Percentiles rank a stretch among this genome's conserved stretches.
These are phyloP conservation scores for Aureobasidium sp. DNA, from an alignment of 2,329 filamentous ascomycete genomes.

Conservation along the genomic window DNA sequence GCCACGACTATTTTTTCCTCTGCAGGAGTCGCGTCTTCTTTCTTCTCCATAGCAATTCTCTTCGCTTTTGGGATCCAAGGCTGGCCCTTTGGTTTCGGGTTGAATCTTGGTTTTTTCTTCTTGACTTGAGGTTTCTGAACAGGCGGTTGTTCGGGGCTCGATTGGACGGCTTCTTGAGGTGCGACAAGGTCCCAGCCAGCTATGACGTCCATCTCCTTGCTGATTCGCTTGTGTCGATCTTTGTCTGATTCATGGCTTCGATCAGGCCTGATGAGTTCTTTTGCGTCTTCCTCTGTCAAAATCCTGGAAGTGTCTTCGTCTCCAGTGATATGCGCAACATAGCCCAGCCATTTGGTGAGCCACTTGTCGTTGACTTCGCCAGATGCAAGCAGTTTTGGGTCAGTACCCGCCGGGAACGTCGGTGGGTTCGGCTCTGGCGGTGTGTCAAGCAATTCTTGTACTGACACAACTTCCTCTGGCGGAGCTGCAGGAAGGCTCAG, in stretches of 20 bases:
- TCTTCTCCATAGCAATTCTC: background rate
- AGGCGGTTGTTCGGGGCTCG: background rate
- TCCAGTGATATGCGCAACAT: constrained; percentile 4
- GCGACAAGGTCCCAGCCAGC: background rate
- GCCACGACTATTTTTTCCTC: no score
- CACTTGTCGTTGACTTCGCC: constrained; percentile 9
- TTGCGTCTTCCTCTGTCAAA: background rate
- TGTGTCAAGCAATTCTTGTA: background rate
- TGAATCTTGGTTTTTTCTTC: constrained; percentile 11
- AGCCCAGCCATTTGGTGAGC: constrained; percentile 2
- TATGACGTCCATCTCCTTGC: background rate
- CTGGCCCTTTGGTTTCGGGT: constrained; percentile 1
- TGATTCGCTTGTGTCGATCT: constrained; percentile 2
- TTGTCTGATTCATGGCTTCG: background rate
- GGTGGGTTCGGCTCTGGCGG: constrained; percentile 4
- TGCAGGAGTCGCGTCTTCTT: background rate
- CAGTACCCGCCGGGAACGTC: background rate
- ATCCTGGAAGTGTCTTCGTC: constrained; percentile 10
- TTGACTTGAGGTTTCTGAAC: background rate
- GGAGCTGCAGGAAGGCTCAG: background rate
- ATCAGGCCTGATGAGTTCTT: constrained; percentile 7
- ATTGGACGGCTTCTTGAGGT: background rate
- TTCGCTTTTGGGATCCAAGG: constrained; percentile 2
- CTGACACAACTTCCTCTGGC: background rate
- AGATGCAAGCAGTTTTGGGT: constrained; percentile 1